These are phyloP conservation scores for Penicillium coprophilum DNA, from an alignment of 495 filamentous ascomycete genomes.

Conservation along the genomic window DNA sequence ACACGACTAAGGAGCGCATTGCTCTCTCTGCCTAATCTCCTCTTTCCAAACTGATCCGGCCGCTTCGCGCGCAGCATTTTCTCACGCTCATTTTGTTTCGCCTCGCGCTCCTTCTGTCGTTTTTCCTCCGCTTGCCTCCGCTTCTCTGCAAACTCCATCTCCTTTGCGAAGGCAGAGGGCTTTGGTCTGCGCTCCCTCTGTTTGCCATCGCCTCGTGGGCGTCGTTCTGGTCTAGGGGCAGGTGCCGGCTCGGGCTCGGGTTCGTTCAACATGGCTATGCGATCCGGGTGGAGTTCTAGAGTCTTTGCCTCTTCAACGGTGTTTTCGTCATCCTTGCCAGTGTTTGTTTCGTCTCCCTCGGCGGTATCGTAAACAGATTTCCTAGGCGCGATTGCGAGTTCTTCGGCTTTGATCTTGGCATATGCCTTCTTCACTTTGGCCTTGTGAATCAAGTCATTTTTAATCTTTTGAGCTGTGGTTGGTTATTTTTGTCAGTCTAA, in stretches of 20 bases:
- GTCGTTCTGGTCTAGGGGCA: conserved; percentile 26
- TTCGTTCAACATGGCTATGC: conserved; percentile 64
- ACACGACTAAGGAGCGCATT: conserved; percentile 79
- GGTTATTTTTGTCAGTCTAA: conserved; percentile 3
- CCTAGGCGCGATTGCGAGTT: conserved; percentile 35
- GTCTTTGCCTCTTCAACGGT: conserved; percentile 26
- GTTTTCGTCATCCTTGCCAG: conserved; percentile 23
- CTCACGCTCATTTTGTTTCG: conserved; percentile 61
- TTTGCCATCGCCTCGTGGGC: conserved; percentile 17
- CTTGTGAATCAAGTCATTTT: conserved; percentile 83
- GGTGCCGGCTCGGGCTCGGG: conserved; percentile 34
- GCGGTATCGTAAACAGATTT: conserved; percentile 38
- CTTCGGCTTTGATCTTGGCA: conserved; percentile 75
- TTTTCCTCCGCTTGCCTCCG: conserved; percentile 64
- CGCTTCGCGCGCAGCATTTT: conserved; percentile 74
- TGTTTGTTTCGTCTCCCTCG: conserved; percentile 23
- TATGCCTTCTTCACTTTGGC: conserved; percentile 94
- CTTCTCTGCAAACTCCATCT: conserved; percentile 67
- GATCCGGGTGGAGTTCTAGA: conserved; percentile 68
- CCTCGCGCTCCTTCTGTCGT: conserved; percentile 55
- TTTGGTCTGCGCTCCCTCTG: conserved; percentile 49
- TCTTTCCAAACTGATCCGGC: conserved; percentile 74
- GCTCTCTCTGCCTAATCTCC: conserved; percentile 83
- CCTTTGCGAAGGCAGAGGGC: conserved; percentile 71
- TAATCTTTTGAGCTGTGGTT: conserved; percentile 81